phyloP scores from a whole-genome alignment of 371 early-diverging fungal genomes.

The Mucor mucedo region DNA sequence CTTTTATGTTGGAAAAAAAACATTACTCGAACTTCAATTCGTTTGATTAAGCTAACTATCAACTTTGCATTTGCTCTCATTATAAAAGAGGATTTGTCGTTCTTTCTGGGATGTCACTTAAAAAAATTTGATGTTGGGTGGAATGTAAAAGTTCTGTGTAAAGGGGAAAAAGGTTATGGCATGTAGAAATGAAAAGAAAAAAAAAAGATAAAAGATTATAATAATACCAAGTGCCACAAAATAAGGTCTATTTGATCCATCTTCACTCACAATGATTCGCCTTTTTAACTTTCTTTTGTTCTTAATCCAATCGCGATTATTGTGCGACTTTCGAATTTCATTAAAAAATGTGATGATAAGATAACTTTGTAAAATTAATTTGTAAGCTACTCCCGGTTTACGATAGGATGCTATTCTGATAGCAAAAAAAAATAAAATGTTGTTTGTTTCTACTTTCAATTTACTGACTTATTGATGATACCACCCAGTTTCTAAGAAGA shows the following conservation, averaged over 20 bases:
- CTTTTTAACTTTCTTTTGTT: constrained; percentile 7
- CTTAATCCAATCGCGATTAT: background rate
- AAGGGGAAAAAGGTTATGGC: constrained; percentile 2
- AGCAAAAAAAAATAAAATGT: too few species aligned
- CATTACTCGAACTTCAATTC: constrained; percentile 55
- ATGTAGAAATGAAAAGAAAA: background rate
- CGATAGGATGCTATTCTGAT: background rate
- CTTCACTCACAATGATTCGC: constrained; percentile 1
- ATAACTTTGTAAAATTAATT: too few species aligned
- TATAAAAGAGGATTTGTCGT: constrained; percentile 2
- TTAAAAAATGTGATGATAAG: too few species aligned
- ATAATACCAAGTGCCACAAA: background rate
- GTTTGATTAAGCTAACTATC: constrained; percentile 55
- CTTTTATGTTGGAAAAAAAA: background rate
- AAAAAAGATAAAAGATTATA: background rate
- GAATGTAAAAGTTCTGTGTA: background rate
- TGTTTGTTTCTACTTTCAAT: too few species aligned
- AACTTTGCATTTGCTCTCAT: constrained; percentile 57
- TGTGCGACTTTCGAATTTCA: background rate
- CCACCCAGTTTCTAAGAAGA: too few species aligned
- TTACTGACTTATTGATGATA: too few species aligned
- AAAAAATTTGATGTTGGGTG: background rate
- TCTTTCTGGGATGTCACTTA: background rate
- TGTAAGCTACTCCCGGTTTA: too few species aligned
- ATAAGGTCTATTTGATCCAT: constrained; percentile 1